A percentile compares a stretch with the other conserved stretches of the same genome.
Evolutionary conservation across 1,284 basidiomycete genomes (phyloP).

Genomic region (Melampsora larici-populina): DNA sequence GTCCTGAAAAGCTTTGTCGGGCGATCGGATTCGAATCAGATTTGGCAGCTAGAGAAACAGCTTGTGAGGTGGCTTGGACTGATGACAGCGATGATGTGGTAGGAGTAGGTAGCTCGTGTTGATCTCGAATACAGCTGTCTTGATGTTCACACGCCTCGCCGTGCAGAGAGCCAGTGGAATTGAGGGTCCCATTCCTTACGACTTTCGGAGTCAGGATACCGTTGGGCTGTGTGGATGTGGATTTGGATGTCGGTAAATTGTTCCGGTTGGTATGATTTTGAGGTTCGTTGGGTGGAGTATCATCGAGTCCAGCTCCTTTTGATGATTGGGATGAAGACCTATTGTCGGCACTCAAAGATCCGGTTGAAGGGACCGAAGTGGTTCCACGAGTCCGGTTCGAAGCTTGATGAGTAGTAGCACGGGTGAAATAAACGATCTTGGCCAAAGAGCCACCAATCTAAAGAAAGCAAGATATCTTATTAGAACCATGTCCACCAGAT

Average conservation of each 20-base stretch:
- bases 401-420: slow-evolving; percentile 67
- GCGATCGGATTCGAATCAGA: slow-evolving; percentile 20
- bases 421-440: slow-evolving; percentile 97
- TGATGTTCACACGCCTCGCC: not conserved
- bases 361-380: slow-evolving; percentile 23
- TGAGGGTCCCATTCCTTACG: slow-evolving; percentile 42
- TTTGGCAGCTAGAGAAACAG: slow-evolving; percentile 5
- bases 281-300: slow-evolving; percentile 44
- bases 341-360: not conserved
- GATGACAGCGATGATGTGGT: slow-evolving; percentile 20
- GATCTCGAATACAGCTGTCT: slow-evolving; percentile 5
- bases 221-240: slow-evolving; percentile 48
- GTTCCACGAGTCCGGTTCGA: slow-evolving; percentile 59
- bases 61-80: slow-evolving; percentile 6
- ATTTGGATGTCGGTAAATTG: slow-evolving; percentile 46
- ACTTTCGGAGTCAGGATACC: slow-evolving; percentile 49
- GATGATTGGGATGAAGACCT: slow-evolving; percentile 9
- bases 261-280: slow-evolving; percentile 44
- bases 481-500: too few relatives aligned
- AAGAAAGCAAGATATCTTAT: slow-evolving; percentile 11
- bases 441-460: slow-evolving; percentile 95
- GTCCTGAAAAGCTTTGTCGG: slow-evolving; percentile 36
- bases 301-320: slow-evolving; percentile 42
- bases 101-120: not conserved
- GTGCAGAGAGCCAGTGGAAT: slow-evolving; percentile 9